Percentiles rank a stretch among this genome's conserved stretches.
Conservation (phyloP, 345 rosid genomes). For the Aquilaria sinensis region DNA sequence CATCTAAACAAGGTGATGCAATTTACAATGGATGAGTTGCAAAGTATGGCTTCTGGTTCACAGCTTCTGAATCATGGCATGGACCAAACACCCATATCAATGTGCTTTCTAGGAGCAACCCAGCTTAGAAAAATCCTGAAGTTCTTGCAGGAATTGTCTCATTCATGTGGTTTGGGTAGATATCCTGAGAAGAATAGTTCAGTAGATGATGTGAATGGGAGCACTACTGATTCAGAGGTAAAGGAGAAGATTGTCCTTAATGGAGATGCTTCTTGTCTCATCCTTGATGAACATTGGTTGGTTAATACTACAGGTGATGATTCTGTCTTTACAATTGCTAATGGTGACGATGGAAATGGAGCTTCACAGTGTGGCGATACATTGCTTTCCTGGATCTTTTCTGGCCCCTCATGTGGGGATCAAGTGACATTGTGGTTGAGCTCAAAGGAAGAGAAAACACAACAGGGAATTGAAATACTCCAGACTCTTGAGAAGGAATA, state of each 20-base stretch:
- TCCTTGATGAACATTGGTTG: slow-evolving; percentile 53
- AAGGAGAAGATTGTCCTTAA: slow-evolving; percentile 61
- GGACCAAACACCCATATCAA: slow-evolving; percentile 64
- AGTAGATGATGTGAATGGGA: slow-evolving; percentile 37
- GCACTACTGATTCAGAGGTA: slow-evolving; percentile 27
- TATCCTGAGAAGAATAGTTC: slow-evolving; percentile 51
- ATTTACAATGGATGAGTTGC: slow-evolving; percentile 71
- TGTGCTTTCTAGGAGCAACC: slow-evolving; percentile 74
- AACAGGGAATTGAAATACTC: slow-evolving; percentile 71
- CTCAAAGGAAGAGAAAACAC: slow-evolving; percentile 59
- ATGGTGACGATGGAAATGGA: slow-evolving; percentile 24
- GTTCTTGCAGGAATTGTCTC: slow-evolving; percentile 81
- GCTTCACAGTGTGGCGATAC: slow-evolving; percentile 36
- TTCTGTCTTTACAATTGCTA: slow-evolving; percentile 25
- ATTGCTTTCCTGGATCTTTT: slow-evolving; percentile 82
- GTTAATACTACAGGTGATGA: slow-evolving; percentile 22
- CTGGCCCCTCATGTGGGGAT: slow-evolving; percentile 65
- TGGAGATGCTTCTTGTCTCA: slow-evolving; percentile 52
- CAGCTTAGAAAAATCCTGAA: slow-evolving; percentile 79
- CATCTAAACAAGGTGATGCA: slow-evolving; percentile 77
- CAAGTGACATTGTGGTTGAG: slow-evolving; percentile 62
- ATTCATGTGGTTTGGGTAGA: slow-evolving; percentile 67
- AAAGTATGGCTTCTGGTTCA: slow-evolving; percentile 54
- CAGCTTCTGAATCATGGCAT: slow-evolving; percentile 54
- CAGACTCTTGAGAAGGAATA: slow-evolving; percentile 77